Base-by-base conservation (phyloP, 352 stramenopile genomes). In the Pythium phragmiticola region DNA sequence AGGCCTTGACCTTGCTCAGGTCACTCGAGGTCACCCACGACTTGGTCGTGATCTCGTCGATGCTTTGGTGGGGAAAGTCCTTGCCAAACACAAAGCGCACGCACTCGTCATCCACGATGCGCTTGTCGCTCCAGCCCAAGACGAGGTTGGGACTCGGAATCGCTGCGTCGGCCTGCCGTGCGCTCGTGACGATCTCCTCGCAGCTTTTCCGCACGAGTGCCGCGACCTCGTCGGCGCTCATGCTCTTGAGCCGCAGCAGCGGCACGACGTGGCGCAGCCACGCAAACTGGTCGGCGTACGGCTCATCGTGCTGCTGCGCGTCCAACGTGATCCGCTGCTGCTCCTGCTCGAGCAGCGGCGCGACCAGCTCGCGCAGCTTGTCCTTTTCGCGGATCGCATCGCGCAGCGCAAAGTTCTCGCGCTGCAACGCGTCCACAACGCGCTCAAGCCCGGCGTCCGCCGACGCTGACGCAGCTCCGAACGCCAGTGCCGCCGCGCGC, bases 51-150 rank as follows among this genome's bases (percentile, higher is more conserved):
- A 73, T 54, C 17, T 64, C 48, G 11, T 73, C 62, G 3, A 70
- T 36, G 19, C 54, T 39, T 26, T 68, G 57, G 48, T 76, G 60
- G 0, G 45, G 52, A 53, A 76, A 76, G 26, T 66, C 57, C 26
- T 76, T 76, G 43, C 41, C 57, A 48, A 76, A 76, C 45, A 70
- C 50, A 30, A 76, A 76, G 12, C 66, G 46, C 26, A 71, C 62
- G 50, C 56, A 71, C 41, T 55, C 30, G 26, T 65, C 59, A 42
- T 67, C 60, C 17, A 72, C 59, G 23, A 72, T 11, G 9, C 65
- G 65, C 49, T 72, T 72, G 65, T 72, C 65, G 28, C 45, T 66
- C 65, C 58, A 72, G 17, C 65, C 58, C 16, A 68, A 50, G 28
- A 72, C 59, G 30, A 37, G 53, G 36, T 65, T 64, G 7, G 59